A percentile compares a stretch with the other conserved stretches of the same genome.
phyloP scores from a whole-genome alignment of 139 green algal genomes.

The Coelastrella sp. region DNA sequence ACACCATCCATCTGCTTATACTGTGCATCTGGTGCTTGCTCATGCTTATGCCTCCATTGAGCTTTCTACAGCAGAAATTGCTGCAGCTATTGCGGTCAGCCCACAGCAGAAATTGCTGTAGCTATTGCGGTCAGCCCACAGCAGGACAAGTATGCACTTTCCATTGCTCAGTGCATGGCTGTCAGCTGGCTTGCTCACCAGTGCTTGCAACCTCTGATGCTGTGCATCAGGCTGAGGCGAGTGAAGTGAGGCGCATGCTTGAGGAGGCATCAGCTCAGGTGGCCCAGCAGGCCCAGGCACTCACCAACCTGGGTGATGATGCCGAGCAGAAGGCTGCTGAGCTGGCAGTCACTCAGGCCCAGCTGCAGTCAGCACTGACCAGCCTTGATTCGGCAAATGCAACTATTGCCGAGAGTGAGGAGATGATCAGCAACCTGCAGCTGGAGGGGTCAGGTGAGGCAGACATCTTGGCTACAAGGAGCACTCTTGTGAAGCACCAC shows the following conservation, averaged over 20 bases:
- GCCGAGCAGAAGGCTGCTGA: conserved; percentile 21
- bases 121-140: too few relatives aligned
- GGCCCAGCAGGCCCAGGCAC: conserved; percentile 29
- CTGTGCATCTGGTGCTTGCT: too few relatives aligned
- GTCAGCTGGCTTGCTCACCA: not conserved
- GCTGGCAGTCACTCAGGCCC: conserved; percentile 17
- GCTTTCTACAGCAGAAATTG: too few relatives aligned
- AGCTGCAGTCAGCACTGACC: conserved; percentile 13
- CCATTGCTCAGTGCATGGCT: not conserved
- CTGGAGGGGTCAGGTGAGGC: conserved; percentile 8
- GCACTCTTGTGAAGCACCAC: too few relatives aligned
- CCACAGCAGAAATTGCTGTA: too few relatives aligned
- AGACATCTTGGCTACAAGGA: not conserved
- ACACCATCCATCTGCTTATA: too few relatives aligned
- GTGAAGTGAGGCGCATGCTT: conserved; percentile 39
- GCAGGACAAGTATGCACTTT: too few relatives aligned
- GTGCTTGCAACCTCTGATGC: not conserved
- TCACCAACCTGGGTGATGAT: conserved; percentile 9
- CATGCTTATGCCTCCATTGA: too few relatives aligned
- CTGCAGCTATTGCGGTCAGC: too few relatives aligned
- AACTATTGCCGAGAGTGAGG: conserved; percentile 49
- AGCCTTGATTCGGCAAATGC: conserved; percentile 39
- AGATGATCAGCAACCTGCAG: conserved; percentile 50
- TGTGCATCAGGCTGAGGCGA: conserved; percentile 31
- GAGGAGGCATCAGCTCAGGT: conserved; percentile 30